Base-by-base conservation (phyloP, 345 rosid genomes). In the Arabis alpina region DNA sequence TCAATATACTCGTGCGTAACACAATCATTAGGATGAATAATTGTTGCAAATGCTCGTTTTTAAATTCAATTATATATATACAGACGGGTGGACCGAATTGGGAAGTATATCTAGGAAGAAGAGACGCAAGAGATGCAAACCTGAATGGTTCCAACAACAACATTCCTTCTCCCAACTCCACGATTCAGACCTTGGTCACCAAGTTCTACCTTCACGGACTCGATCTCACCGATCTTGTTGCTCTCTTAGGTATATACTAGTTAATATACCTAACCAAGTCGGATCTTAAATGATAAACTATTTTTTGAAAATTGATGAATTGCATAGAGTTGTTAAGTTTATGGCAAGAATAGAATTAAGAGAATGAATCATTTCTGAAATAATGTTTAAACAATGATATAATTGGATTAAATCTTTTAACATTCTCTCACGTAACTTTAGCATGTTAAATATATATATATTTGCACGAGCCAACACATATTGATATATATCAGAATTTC, bases 81-180 rank as follows among this genome's bases (percentile, higher is more conserved):
- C 78, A 89, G 96, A 83, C 87, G 32, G 96, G 91, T 0, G 96
- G 98, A 65, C 91, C 96, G 4, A 56, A 67, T 24, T 89, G 94
- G 94, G 85, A 83, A 73, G 90, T 92, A 42, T 85, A 91, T 49
- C 71, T 89, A 1, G 96, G 98, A 76, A 80, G 96, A 64, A 79
- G 82, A 71, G 96, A 92, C 76, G 84, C 96, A 2, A 85, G 76
- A 70, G 79, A 85, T 8, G 89, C 91, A 11, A 92, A 85, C 70
- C 73, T 87, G 3, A 79, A 66, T 34, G 77, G 78, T 53, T 73
- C 98, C 42, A 86, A 87, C 82, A 75, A 34, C 37, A 78, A 82
- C 66, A 87, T 92, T 58, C 96, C 98, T 16, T 54, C 82, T 8
- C 92, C 98, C 12, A 80, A 85, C 74, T 81, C 92, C 50, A 92